Evolutionary conservation across 371 early-diverging fungal genomes (phyloP), one percentile per base, ranked within the genome.

Genomic region (Mortierella sp.): DNA sequence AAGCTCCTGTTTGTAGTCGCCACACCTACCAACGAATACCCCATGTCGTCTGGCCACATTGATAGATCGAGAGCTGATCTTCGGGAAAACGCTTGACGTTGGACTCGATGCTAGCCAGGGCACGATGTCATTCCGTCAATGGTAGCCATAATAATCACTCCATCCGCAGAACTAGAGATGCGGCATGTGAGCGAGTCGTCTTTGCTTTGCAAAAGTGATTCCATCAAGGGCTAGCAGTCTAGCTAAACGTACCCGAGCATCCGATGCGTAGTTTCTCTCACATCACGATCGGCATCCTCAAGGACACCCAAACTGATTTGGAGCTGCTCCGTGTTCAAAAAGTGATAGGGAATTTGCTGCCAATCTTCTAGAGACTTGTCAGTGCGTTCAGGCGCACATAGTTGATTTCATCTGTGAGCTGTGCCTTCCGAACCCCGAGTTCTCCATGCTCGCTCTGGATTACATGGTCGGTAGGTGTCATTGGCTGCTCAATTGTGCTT

Each of bases 331-430:
- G 82, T 86, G 41, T 89, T 86, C n/a, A n/a, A 49, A 95, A 82
- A n/a, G 82, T 72, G 4, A 95, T 79, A 1, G 78, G 72, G n/a
- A 83, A 66, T 12, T 80, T 74, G 1, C 80, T 76, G 0, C 92
- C 94, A 28, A 96, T 90, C 45, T 87, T 87, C 30, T 82, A 81
- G 24, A 96, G 84, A 58, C 89, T 91, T 27, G 85, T 83, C 46
- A 95, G 86, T 0, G 95, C 89, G 53, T 92, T 90, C n/a, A 92
- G 69, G 10, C 96, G 90, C 6, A 96, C 93, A 39, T 82, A 80
- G 55, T 90, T 89, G 65, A 92, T 91, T 67, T 95, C 95, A 71
- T 96, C 96, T 79, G 95, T 95, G 67, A 96, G 93, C n/a, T n/a
- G n/a, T n/a, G n/a, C n/a, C n/a, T n/a, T n/a, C n/a, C n/a, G n/a